Evolutionary conservation across 148 eudicot genomes (phyloP).

Genomic region (Nepenthes mirabilis): DNA sequence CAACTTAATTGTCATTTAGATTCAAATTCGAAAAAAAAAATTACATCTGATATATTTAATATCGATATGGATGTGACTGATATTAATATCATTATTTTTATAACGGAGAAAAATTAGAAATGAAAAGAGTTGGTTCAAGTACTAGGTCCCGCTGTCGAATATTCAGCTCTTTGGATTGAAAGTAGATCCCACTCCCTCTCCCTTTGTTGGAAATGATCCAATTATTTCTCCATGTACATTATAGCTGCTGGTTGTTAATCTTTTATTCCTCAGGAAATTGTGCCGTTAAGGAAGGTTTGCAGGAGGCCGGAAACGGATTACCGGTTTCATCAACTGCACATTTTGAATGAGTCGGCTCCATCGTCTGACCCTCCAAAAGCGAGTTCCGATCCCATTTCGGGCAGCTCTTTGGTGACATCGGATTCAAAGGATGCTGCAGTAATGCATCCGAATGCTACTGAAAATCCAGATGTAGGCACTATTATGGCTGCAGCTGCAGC

Average conservation of each 20-base stretch:
- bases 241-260: too few relatives aligned
- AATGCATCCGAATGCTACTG: conserved; percentile 1
- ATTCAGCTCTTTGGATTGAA: too few relatives aligned
- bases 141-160: too few relatives aligned
- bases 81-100: too few relatives aligned
- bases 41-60: too few relatives aligned
- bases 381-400: conserved; percentile 17
- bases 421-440: conserved; percentile 3
- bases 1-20: too few relatives aligned
- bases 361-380: conserved; percentile 26
- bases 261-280: conserved; percentile 53
- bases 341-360: conserved; percentile 20
- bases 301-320: conserved; percentile 90
- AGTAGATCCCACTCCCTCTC: too few relatives aligned
- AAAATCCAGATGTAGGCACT: not conserved
- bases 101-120: too few relatives aligned
- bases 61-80: too few relatives aligned
- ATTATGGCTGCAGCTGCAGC: not conserved
- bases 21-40: too few relatives aligned
- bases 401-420: conserved; percentile 13
- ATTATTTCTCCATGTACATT: not conserved
- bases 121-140: too few relatives aligned
- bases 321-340: conserved; percentile 64
- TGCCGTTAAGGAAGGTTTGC: conserved; percentile 70
- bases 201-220: too few relatives aligned